Percentiles rank a stretch among this genome's conserved stretches.
These are phyloP conservation scores for Alternaria sp. DNA, from an alignment of 2,329 filamentous ascomycete species.

Conservation along the genomic window DNA sequence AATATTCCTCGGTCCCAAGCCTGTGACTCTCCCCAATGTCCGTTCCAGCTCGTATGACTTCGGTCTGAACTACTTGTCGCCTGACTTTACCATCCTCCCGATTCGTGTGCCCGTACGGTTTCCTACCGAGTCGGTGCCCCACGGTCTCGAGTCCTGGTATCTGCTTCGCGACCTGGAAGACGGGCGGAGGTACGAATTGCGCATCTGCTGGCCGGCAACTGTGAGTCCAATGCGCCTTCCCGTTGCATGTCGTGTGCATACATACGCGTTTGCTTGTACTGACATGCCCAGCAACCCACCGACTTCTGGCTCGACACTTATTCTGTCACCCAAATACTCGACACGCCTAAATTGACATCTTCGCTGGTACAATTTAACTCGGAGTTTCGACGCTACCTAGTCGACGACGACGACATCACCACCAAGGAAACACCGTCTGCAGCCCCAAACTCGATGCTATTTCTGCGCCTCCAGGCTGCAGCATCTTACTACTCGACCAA, in stretches of 20 bases:
- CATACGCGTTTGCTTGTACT: slow-evolving; percentile 18
- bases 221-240: slow-evolving; percentile 61
- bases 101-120: slow-evolving; percentile 74
- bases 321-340: slow-evolving; percentile 67
- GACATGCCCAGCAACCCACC: slow-evolving; percentile 77
- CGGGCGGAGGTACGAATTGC: slow-evolving; percentile 84
- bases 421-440: slow-evolving; percentile 9
- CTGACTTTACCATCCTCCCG: slow-evolving; percentile 61
- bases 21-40: slow-evolving; percentile 63
- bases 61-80: slow-evolving; percentile 71
- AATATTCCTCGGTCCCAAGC: slow-evolving; percentile 79
- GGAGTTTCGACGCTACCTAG: slow-evolving; percentile 54
- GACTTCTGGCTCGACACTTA: slow-evolving; percentile 75
- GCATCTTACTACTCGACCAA: slow-evolving; percentile 88
- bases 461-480: slow-evolving; percentile 77
- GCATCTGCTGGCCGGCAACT: slow-evolving; percentile 91
- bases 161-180: slow-evolving; percentile 74
- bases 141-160: slow-evolving; percentile 78
- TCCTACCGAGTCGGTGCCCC: slow-evolving; percentile 61
- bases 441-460: slow-evolving; percentile 63
- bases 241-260: neutral
- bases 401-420: slow-evolving; percentile 7
- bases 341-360: slow-evolving; percentile 68
- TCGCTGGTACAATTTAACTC: slow-evolving; percentile 70
- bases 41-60: slow-evolving; percentile 68